Evolutionary conservation across 345 rosid species (phyloP), one percentile per base, ranked within the genome.

Genomic region (Orychophragmus violaceus): DNA sequence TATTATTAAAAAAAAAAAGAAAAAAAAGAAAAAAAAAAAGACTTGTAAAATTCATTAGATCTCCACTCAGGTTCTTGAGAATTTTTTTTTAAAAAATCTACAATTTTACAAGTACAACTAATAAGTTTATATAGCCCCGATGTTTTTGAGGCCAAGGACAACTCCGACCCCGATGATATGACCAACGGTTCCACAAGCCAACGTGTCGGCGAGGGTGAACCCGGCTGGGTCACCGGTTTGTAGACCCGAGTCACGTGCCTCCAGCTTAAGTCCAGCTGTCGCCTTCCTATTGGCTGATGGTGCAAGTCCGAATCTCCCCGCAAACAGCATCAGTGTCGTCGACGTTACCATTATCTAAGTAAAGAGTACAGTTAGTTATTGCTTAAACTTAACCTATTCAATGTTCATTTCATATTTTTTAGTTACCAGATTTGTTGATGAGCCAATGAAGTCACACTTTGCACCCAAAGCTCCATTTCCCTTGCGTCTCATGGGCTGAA

Each of bases 221-320:
- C 98, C 96, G 11, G 98, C 94, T 1, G 97, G 98, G 77, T 88
- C 98, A 39, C 90, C 97, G 0, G 97, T 85, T 72, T 93, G 97
- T 51, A 93, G 76, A 1, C 98, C 96, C 0, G 96, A 88, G 35
- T 90, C 94, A 80, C 96, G 83, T 7, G 24, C 92, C 78, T 90
- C 97, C 5, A 88, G 78, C 84, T 79, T 93, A 67, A 93, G 74
- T 66, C 97, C 97, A 18, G 96, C 96, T 1, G 97, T 93, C 5
- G 98, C 82, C 69, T 87, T 93, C 81, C 97, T 74, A 84, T 93
- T 93, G 29, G 98, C 98, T 3, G 97, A 88, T 19, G 98, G 98
- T 0, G 98, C 98, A 46, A 93, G 57, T 67, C 97, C 98, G 59
- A 90, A 93, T 77, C 97, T 84, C 56, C 98, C 97, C 2, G 97